These are phyloP conservation scores for Waltergamsia citrina DNA, from an alignment of 2,329 filamentous ascomycete genomes.

Conservation along the genomic window DNA sequence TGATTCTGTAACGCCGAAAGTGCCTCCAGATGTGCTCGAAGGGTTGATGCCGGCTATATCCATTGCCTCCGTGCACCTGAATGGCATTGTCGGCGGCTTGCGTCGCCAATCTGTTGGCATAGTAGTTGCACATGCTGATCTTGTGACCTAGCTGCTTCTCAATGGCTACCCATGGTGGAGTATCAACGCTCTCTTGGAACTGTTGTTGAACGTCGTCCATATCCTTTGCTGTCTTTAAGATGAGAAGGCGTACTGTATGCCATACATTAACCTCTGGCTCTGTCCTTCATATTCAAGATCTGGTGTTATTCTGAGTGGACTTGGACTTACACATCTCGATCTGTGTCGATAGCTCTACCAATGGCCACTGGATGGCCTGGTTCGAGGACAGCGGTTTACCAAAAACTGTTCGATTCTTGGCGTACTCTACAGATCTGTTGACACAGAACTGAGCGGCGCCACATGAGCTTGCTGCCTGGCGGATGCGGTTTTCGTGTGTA, in stretches of 20 bases:
- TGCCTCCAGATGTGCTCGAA: slow-evolving; percentile 11
- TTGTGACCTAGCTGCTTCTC: slow-evolving; percentile 9
- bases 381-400: slow-evolving; percentile 8
- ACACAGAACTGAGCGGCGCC: slow-evolving; percentile 9
- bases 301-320: too few species aligned
- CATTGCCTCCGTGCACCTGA: slow-evolving; percentile 9
- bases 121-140: slow-evolving; percentile 11
- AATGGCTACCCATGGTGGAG: slow-evolving; percentile 8
- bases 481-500: slow-evolving; percentile 10
- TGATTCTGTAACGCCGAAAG: slow-evolving; percentile 9
- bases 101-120: slow-evolving; percentile 8
- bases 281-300: too few species aligned
- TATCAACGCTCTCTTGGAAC: background rate
- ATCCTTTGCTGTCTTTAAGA: slow-evolving; percentile 7
- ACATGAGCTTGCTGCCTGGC: slow-evolving; percentile 9
- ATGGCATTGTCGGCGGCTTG: slow-evolving; percentile 9
- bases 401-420: slow-evolving; percentile 7
- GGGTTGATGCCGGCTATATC: slow-evolving; percentile 8
- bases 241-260: slow-evolving; percentile 7
- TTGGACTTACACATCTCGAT: slow-evolving; percentile 6
- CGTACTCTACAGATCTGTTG: slow-evolving; percentile 7
- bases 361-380: slow-evolving; percentile 10
- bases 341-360: slow-evolving; percentile 9
- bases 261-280: too few species aligned
- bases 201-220: slow-evolving; percentile 7